Conservation (phyloP, 1,284 basidiomycete genomes). For the Irpex sp. region DNA sequence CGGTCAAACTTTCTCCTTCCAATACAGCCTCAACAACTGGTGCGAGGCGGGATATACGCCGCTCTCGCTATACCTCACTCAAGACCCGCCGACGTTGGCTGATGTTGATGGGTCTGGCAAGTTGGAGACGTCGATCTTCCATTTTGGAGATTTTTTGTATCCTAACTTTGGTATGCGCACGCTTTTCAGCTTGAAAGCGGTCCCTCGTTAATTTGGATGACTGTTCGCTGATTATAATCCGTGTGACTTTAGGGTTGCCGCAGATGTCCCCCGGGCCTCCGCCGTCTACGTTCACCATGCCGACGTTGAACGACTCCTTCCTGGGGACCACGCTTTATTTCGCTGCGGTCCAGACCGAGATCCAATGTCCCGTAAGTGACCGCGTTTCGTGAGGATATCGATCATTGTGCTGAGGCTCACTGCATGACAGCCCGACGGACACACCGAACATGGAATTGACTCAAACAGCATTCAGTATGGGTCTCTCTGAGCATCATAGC, state of each 20-base stretch:
- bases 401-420: neutral
- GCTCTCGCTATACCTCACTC: neutral
- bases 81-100: neutral
- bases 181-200: too few relatives aligned
- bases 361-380: slow-evolving; percentile 6
- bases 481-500: neutral
- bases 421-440: slow-evolving; percentile 7
- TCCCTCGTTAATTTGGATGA: too few relatives aligned
- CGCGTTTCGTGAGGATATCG: too few relatives aligned
- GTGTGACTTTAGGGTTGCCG: neutral
- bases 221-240: too few relatives aligned
- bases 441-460: slow-evolving; percentile 6
- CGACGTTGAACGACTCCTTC: neutral
- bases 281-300: slow-evolving; percentile 4
- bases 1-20: slow-evolving; percentile 3
- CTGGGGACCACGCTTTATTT: neutral
- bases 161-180: slow-evolving; percentile 5
- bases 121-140: neutral
- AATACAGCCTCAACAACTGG: slow-evolving; percentile 2
- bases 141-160: slow-evolving; percentile 6
- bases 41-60: slow-evolving; percentile 9
- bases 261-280: slow-evolving; percentile 1
- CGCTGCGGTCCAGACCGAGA: slow-evolving; percentile 1
- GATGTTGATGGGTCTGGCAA: slow-evolving; percentile 1
- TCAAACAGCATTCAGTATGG: neutral